Evolutionary conservation across 1,284 basidiomycete genomes (phyloP), one percentile per base, ranked within the genome.

Genomic region (Thecaphora frezii): DNA sequence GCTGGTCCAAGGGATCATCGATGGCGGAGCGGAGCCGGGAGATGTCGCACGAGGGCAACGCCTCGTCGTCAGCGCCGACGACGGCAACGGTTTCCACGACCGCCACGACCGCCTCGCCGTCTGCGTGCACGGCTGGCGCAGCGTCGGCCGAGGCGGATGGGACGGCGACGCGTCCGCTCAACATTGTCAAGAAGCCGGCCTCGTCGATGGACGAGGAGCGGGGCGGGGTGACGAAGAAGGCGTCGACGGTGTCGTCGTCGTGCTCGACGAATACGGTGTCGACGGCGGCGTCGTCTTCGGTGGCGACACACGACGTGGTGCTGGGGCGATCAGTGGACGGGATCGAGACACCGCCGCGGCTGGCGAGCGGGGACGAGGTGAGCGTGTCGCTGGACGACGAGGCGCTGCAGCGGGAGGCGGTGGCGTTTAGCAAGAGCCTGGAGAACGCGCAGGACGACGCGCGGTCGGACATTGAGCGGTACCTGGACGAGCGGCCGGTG

Each of bases 101-200:
- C 18, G 48, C 48, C n/a, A 62, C 57, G 42, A 42, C 47, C 16
- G 21, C 26, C 25, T 13, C 37, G 18, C 23, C 44, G 7, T 21
- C 44, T 12, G 26, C 25, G 14, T 21, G 44, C 5, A 30, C 12
- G 44, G 12, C 25, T 7, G 24, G 26, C 23, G 23, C 16, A 26
- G 26, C 23, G 28, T 26, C 44, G 5, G 25, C 25, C 22, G 43
- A 44, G 9, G 40, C 40, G 40, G 40, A 41, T 10, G n/a, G 40
- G 40, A 19, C n/a, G n/a, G n/a, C 33, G 33, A 36, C 33, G 33
- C 33, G 33, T 4, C 33, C 33, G 16, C 33, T 36, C 10, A 36
- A 36, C 16, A 36, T 36, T 14, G 13, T 16, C 33, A 36, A 36
- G 16, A 36, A 36, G 33, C 16, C 33, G 33, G 16, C 33, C 12